A percentile compares a stretch with the other conserved stretches of the same genome.
These are phyloP conservation scores for Linderniella brevidens DNA, from an alignment of 257 asterid genomes.

Conservation along the genomic window DNA sequence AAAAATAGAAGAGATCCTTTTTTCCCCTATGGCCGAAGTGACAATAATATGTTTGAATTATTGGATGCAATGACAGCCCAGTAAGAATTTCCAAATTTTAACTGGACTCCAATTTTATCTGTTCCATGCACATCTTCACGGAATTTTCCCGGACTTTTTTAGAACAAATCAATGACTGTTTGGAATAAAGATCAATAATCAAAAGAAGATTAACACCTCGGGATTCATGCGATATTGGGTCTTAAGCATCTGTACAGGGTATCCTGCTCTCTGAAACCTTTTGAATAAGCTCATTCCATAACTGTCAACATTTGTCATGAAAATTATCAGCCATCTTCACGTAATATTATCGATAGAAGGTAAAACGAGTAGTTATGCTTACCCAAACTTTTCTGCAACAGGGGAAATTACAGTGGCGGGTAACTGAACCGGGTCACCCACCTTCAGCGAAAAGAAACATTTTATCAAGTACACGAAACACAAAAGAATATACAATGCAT, in stretches of 20 bases:
- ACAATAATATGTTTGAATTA: no score
- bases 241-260: conserved; percentile 95
- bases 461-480: no score
- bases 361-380: conserved; percentile 2
- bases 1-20: not conserved
- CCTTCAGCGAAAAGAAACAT: conserved; percentile 26
- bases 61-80: no score
- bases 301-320: conserved; percentile 19
- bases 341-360: not conserved
- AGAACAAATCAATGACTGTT: no score
- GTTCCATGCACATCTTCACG: no score
- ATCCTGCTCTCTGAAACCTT: conserved; percentile 85
- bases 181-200: no score
- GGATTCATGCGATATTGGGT: conserved; percentile 99
- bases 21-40: not conserved
- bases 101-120: no score
- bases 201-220: conserved; percentile 32
- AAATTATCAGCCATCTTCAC: not conserved
- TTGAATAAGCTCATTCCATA: conserved; percentile 81
- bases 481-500: no score
- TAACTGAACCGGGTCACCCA: conserved; percentile 96
- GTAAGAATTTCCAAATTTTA: no score
- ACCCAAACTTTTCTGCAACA: conserved; percentile 66
- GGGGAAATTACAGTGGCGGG: conserved; percentile 92
- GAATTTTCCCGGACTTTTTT: no score